phyloP scores from a whole-genome alignment of 352 stramenopile genomes.

The Aphanomyces stellatus region DNA sequence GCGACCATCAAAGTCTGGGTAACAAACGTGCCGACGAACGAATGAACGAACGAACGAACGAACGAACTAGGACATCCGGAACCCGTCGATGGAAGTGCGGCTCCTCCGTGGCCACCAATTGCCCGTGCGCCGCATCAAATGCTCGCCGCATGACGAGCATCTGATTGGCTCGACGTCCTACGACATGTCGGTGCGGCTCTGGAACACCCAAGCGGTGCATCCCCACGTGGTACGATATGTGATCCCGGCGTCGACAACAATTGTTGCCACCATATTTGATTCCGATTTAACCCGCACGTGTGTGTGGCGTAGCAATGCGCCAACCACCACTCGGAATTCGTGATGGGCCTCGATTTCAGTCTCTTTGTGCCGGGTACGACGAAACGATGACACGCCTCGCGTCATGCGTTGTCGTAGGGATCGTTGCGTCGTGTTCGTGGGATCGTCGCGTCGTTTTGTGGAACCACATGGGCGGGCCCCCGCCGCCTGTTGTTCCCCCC shows the following conservation, averaged over 20 bases:
- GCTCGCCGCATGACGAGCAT: constrained; percentile 69
- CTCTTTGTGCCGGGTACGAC: constrained; percentile 40
- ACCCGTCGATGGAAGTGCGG: constrained; percentile 51
- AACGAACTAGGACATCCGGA: constrained; percentile 57
- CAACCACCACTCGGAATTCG: constrained; percentile 81
- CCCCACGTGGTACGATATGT: constrained; percentile 20
- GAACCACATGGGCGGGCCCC: constrained; percentile 72
- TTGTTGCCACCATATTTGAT: neutral
- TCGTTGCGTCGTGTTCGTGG: constrained; percentile 73
- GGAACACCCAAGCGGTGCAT: constrained; percentile 79
- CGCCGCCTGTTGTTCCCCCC: constrained; percentile 17
- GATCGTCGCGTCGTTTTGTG: constrained; percentile 64
- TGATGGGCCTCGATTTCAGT: constrained; percentile 79
- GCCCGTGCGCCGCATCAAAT: constrained; percentile 75
- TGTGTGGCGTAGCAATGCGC: constrained; percentile 50
- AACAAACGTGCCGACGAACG: too few species aligned
- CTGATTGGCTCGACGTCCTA: constrained; percentile 82
- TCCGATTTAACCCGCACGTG: neutral
- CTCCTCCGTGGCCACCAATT: constrained; percentile 75
- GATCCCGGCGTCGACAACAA: neutral
- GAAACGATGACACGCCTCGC: too few species aligned
- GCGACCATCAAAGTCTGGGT: constrained; percentile 82
- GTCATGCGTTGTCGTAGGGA: constrained; percentile 24
- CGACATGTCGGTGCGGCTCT: constrained; percentile 86
- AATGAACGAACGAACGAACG: too few species aligned